phyloP scores from a whole-genome alignment of 345 rosid genomes.

The Ceriops zippeliana region DNA sequence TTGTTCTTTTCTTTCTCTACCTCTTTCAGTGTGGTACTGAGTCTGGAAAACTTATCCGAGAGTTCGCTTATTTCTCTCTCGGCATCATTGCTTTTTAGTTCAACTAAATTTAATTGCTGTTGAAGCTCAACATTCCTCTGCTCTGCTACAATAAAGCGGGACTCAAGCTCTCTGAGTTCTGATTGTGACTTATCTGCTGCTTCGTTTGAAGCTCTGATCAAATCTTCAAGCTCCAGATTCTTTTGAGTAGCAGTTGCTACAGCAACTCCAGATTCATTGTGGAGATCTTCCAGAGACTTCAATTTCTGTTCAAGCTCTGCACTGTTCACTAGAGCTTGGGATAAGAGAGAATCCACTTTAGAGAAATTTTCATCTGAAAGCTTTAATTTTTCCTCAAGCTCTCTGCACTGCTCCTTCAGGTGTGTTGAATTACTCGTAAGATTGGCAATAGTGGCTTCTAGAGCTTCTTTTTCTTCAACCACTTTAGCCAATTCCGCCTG shows the following conservation, averaged over 20 bases:
- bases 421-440: slow-evolving; percentile 38
- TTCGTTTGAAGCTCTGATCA: slow-evolving; percentile 49
- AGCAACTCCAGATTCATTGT: slow-evolving; percentile 51
- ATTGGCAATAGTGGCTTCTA: slow-evolving; percentile 50
- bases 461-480: slow-evolving; percentile 54
- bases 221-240: slow-evolving; percentile 69
- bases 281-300: slow-evolving; percentile 66
- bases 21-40: slow-evolving; percentile 40
- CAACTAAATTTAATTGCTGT: slow-evolving; percentile 52
- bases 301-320: slow-evolving; percentile 70
- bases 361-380: slow-evolving; percentile 56
- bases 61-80: slow-evolving; percentile 55
- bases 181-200: slow-evolving; percentile 64
- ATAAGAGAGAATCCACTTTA: slow-evolving; percentile 61
- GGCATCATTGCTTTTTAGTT: slow-evolving; percentile 48
- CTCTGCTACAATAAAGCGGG: slow-evolving; percentile 53
- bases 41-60: slow-evolving; percentile 53
- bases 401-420: slow-evolving; percentile 44
- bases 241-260: slow-evolving; percentile 66
- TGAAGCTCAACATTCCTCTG: slow-evolving; percentile 75
- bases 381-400: slow-evolving; percentile 66
- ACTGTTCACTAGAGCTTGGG: slow-evolving; percentile 64
- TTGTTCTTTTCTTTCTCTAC: slow-evolving; percentile 61
- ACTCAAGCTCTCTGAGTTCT: slow-evolving; percentile 65
- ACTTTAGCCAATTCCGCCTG: slow-evolving; percentile 35